phyloP scores from a whole-genome alignment of 2,329 filamentous ascomycete genomes.

The Corynespora cassiicola region DNA sequence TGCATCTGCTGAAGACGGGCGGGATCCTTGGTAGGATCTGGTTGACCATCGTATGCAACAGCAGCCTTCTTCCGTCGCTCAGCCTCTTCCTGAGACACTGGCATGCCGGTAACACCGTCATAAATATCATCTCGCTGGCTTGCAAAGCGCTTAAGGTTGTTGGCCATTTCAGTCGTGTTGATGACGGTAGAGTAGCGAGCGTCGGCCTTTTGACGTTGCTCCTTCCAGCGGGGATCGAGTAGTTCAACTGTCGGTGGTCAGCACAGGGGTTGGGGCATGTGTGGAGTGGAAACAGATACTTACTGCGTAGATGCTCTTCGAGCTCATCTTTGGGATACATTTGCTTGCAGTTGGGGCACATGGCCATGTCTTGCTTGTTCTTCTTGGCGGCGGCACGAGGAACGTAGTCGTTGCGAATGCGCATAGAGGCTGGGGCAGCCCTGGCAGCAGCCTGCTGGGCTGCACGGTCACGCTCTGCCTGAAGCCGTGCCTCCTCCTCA shows the following conservation, averaged over 20 bases:
- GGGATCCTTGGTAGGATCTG: slow-evolving; percentile 64
- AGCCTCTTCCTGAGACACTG: slow-evolving; percentile 74
- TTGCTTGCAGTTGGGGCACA: slow-evolving; percentile 94
- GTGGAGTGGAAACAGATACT: slow-evolving; percentile 33
- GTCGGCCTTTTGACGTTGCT: slow-evolving; percentile 89
- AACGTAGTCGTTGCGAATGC: slow-evolving; percentile 92
- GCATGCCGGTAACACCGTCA: slow-evolving; percentile 72
- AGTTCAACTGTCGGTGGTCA: slow-evolving; percentile 73
- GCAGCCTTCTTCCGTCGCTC: slow-evolving; percentile 79
- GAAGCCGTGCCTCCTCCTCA: slow-evolving; percentile 44
- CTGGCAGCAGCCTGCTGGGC: slow-evolving; percentile 82
- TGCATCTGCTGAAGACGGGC: slow-evolving; percentile 60
- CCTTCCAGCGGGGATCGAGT: slow-evolving; percentile 92
- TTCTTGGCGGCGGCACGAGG: slow-evolving; percentile 79
- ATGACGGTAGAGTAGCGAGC: slow-evolving; percentile 86
- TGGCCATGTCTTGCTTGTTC: slow-evolving; percentile 69
- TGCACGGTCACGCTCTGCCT: slow-evolving; percentile 64
- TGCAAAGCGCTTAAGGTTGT: slow-evolving; percentile 93
- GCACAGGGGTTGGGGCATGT: no score
- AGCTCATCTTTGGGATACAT: slow-evolving; percentile 86
- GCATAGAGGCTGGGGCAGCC: slow-evolving; percentile 73
- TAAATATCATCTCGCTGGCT: slow-evolving; percentile 89
- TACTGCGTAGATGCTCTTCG: slow-evolving; percentile 89
- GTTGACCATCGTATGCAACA: slow-evolving; percentile 68
- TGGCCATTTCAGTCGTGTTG: slow-evolving; percentile 84